Base-by-base conservation (phyloP, 2,329 filamentous ascomycete species). In the Aspergillus sp. region DNA sequence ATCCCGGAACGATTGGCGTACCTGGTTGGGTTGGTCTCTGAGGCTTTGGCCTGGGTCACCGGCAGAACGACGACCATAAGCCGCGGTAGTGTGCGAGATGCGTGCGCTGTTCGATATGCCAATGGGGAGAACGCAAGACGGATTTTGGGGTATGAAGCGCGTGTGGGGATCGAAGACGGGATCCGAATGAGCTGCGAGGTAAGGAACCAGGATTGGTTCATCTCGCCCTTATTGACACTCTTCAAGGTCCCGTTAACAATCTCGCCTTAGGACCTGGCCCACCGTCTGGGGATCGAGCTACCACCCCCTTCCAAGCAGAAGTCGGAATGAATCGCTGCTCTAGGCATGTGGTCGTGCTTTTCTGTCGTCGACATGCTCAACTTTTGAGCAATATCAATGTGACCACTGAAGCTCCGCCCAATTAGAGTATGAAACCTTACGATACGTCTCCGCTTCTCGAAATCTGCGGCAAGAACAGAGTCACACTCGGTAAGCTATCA, bases 81-180 rank as follows among this genome's bases (percentile, higher is more conserved):
- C 71, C 76, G 82, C 43, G 85, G 85, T 2, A 82, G 82, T 64
- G 82, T 88, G 4, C 79, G 77, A 65, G 86, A 88, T 75, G 85
- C 81, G 41, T 81, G 82, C 61, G 77, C 81, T 45, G 76, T 80
- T 52, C 75, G 83, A 56, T 88, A 87, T 76, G 81, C 82, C 22
- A 82, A 78, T 67, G 82, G 83, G 31, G 72, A 75, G 13, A 86
- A 85, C 68, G 85, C 84, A 46, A 80, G 72, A 63, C 68, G 69
- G 53, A 72, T 87, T 2, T 67, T 88, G 64, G 83, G 84, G 19
- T 87, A 87, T 69, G 70, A 76, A 61, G 80, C 85, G 48, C 74
- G 74, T 54, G 78, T 87, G 11, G 76, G 77, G 2, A 76, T 87
- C 56, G 78, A 82, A 43, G 82, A 85, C 34, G 85, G 80, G 1